Evolutionary conservation across 2,329 filamentous ascomycete species (phyloP).

Genomic region (Corniculantispora saksenae): DNA sequence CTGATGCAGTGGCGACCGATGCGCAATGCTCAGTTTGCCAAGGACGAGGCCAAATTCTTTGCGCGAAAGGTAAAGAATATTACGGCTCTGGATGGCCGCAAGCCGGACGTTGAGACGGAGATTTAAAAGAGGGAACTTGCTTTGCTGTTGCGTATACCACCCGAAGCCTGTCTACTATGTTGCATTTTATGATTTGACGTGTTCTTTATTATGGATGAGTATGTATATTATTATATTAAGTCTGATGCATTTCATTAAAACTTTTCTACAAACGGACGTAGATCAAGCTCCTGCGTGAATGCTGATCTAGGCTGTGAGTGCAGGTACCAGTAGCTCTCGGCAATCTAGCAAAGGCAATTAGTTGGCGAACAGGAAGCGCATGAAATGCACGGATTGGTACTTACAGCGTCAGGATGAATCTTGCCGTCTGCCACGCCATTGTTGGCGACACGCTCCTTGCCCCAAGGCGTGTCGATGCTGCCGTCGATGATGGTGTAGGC

Average conservation of each 20-base stretch:
- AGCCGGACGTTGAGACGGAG: conserved; percentile 87
- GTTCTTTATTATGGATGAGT: conserved; percentile 8
- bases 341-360: conserved; percentile 61
- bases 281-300: conserved; percentile 81
- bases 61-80: conserved; percentile 74
- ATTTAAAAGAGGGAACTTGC: conserved; percentile 37
- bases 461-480: conserved; percentile 77
- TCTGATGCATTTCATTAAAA: conserved; percentile 52
- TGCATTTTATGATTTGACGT: neutral
- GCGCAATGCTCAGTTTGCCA: conserved; percentile 82
- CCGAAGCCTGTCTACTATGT: neutral
- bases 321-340: conserved; percentile 81
- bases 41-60: conserved; percentile 81
- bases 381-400: conserved; percentile 33
- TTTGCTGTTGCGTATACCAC: neutral
- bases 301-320: conserved; percentile 78
- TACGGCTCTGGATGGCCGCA: conserved; percentile 74
- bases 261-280: conserved; percentile 80
- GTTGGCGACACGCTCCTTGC: conserved; percentile 53
- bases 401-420: conserved; percentile 72
- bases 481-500: conserved; percentile 83
- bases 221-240: neutral
- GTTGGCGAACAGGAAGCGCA: conserved; percentile 16
- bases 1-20: conserved; percentile 95
- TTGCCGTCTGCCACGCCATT: conserved; percentile 57